Conservation (phyloP, 306 rosid genomes). For the Vachellia pachyceras region DNA sequence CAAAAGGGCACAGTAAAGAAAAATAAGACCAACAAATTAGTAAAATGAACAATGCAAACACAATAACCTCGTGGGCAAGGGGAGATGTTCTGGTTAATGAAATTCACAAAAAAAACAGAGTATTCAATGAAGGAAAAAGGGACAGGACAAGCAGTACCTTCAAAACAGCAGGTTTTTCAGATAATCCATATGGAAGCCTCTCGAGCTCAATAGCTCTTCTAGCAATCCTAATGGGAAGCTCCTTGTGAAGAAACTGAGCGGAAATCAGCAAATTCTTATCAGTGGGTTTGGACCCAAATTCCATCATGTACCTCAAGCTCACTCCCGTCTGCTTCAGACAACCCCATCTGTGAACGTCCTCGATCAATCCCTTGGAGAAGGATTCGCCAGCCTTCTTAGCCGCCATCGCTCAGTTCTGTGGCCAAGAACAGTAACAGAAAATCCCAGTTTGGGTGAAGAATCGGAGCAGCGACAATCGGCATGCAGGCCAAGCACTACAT, state of each 20-base stretch:
- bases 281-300: slow-evolving; percentile 67
- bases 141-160: slow-evolving; percentile 49
- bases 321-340: slow-evolving; percentile 77
- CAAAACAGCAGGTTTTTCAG: slow-evolving; percentile 64
- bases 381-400: slow-evolving; percentile 57
- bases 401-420: slow-evolving; percentile 51
- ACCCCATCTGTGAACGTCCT: slow-evolving; percentile 73
- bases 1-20: slow-evolving; percentile 10
- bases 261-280: slow-evolving; percentile 53
- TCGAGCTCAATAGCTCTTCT: slow-evolving; percentile 72
- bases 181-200: slow-evolving; percentile 67
- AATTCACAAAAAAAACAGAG: not conserved
- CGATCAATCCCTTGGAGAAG: slow-evolving; percentile 61
- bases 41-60: slow-evolving; percentile 11
- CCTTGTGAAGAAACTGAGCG: slow-evolving; percentile 80
- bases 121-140: not conserved
- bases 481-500: slow-evolving; percentile 40
- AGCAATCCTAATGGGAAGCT: slow-evolving; percentile 78
- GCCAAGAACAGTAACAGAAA: slow-evolving; percentile 4
- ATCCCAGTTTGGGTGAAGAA: not conserved
- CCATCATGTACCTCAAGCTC: slow-evolving; percentile 79
- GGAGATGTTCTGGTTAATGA: not conserved
- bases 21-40: slow-evolving; percentile 9
- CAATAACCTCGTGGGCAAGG: not conserved
- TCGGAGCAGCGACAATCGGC: slow-evolving; percentile 23